Conservation (phyloP, 2,329 filamentous ascomycete species). For the Stachybotrys elegans region DNA sequence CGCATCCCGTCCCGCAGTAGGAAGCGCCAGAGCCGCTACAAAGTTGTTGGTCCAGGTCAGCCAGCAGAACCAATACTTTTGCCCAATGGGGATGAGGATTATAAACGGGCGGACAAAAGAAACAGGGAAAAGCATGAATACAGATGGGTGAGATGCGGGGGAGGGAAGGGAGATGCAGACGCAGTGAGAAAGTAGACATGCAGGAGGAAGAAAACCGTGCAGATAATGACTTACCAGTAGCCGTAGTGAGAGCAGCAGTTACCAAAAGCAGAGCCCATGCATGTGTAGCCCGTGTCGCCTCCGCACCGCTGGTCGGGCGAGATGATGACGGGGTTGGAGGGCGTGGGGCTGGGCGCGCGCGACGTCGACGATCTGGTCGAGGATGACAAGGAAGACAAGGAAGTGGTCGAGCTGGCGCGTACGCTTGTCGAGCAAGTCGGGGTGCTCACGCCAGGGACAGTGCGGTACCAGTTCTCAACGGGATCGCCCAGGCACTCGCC, state of each 20-base stretch:
- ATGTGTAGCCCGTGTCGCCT: slow-evolving; percentile 27
- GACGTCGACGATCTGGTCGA: slow-evolving; percentile 5
- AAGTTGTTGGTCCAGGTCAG: background rate
- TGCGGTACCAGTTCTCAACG: slow-evolving; percentile 47
- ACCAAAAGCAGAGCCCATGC: slow-evolving; percentile 28
- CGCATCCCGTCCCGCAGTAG: slow-evolving; percentile 34
- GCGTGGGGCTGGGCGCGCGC: slow-evolving; percentile 6
- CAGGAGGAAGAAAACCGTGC: too few relatives aligned
- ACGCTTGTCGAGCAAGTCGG: slow-evolving; percentile 7
- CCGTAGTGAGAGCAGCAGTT: slow-evolving; percentile 36
- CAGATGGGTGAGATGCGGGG: background rate
- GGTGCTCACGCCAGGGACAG: slow-evolving; percentile 11
- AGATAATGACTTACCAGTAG: slow-evolving; percentile 34
- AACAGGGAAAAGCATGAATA: background rate
- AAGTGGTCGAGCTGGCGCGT: background rate
- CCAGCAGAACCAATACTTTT: background rate
- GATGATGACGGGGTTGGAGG: slow-evolving; percentile 15
- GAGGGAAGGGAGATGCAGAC: background rate
- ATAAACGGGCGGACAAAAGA: background rate
- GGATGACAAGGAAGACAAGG: background rate
- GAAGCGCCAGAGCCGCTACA: slow-evolving; percentile 23
- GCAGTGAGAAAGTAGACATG: background rate
- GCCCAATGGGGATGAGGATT: background rate
- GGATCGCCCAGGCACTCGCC: slow-evolving; percentile 54
- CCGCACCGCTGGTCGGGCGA: slow-evolving; percentile 33